A percentile compares a stretch with the other conserved stretches of the same genome.
phyloP scores from a whole-genome alignment of 805 yeast species.

The Candida corydali region DNA sequence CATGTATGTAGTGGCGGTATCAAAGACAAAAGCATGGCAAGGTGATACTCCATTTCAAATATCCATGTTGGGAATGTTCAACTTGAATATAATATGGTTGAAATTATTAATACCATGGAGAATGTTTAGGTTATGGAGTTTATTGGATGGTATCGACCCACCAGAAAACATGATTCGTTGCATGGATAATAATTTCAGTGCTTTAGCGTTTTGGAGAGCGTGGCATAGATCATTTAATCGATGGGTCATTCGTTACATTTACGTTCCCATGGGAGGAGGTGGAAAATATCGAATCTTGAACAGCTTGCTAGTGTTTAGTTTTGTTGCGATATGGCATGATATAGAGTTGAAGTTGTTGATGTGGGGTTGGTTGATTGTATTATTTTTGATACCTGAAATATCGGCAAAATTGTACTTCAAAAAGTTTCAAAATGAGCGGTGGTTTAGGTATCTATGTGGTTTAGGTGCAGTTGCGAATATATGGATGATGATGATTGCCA shows the following conservation, averaged over 20 bases:
- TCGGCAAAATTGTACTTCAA: slow-evolving; percentile 47
- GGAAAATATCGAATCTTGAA: slow-evolving; percentile 66
- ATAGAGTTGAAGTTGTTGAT: slow-evolving; percentile 78
- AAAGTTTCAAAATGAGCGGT: slow-evolving; percentile 43
- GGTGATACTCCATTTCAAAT: slow-evolving; percentile 89
- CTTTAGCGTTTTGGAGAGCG: slow-evolving; percentile 96
- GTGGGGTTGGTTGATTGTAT: slow-evolving; percentile 95
- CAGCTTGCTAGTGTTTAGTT: slow-evolving; percentile 81
- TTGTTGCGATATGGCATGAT: slow-evolving; percentile 98
- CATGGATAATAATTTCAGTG: slow-evolving; percentile 89
- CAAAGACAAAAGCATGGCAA: slow-evolving; percentile 85
- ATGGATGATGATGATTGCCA: slow-evolving; percentile 98
- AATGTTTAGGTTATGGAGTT: slow-evolving; percentile 86
- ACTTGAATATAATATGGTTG: slow-evolving; percentile 87
- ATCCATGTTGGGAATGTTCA: slow-evolving; percentile 90
- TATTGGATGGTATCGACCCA: slow-evolving; percentile 89
- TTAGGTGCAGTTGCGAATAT: slow-evolving; percentile 84
- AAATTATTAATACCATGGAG: slow-evolving; percentile 95
- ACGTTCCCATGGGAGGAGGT: slow-evolving; percentile 87
- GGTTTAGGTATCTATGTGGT: slow-evolving; percentile 83
- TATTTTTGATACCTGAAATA: slow-evolving; percentile 85
- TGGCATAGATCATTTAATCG: slow-evolving; percentile 95
- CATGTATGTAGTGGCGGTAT: slow-evolving; percentile 90
- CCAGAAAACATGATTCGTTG: slow-evolving; percentile 98
- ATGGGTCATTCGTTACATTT: slow-evolving; percentile 86